Percentiles rank a stretch among this genome's conserved stretches.
phyloP scores from a whole-genome alignment of 2,329 filamentous ascomycete species.

The Atkinsonella texensis region DNA sequence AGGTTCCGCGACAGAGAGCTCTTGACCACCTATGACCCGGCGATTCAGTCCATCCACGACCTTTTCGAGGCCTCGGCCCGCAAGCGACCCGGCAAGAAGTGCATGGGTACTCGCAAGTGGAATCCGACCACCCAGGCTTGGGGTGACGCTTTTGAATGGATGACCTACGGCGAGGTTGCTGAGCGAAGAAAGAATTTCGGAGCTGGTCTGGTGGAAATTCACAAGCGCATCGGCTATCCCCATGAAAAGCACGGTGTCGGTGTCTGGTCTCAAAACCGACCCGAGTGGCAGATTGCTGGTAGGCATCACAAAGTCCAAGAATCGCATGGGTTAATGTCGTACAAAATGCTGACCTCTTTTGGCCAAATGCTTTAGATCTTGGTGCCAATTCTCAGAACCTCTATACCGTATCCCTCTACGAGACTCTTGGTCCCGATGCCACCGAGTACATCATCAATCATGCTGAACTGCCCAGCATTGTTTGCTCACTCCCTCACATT shows the following conservation, averaged over 20 bases:
- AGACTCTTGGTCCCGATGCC: conserved; percentile 82
- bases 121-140: conserved; percentile 61
- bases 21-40: conserved; percentile 59
- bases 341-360: neutral
- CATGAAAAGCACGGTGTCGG: conserved; percentile 58
- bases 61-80: conserved; percentile 60
- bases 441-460: conserved; percentile 97
- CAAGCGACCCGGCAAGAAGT: conserved; percentile 53
- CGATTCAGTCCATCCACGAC: conserved; percentile 63
- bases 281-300: conserved; percentile 79
- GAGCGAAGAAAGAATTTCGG: conserved; percentile 74
- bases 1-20: conserved; percentile 59
- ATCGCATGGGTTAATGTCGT: neutral
- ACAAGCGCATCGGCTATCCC: conserved; percentile 57
- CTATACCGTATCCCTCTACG: conserved; percentile 88
- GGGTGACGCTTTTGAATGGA: conserved; percentile 66
- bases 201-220: conserved; percentile 71
- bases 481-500: conserved; percentile 70
- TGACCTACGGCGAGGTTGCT: conserved; percentile 70
- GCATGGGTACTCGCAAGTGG: conserved; percentile 72
- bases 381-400: conserved; percentile 78
- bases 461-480: conserved; percentile 60
- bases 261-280: conserved; percentile 77
- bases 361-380: conserved; percentile 50
- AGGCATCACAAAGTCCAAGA: conserved; percentile 10